phyloP scores from a whole-genome alignment of 768 basidiomycete species.

The Hypsizygus marmoreus region DNA sequence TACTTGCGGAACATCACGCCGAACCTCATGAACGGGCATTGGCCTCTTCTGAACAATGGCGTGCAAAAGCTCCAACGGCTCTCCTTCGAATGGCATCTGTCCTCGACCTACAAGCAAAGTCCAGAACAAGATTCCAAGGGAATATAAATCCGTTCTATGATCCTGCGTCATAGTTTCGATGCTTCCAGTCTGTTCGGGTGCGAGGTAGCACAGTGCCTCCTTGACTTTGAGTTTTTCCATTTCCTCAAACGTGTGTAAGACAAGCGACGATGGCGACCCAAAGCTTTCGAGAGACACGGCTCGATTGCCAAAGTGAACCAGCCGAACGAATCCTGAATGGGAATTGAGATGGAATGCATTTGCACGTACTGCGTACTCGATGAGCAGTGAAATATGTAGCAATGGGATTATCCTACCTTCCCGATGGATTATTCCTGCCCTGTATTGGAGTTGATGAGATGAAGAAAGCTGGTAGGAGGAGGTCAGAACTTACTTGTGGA shows the following conservation, averaged over 20 bases:
- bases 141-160: constrained; percentile 74
- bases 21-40: constrained; percentile 75
- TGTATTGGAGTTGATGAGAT: too few species aligned
- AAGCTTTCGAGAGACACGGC: constrained; percentile 70
- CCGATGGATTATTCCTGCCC: constrained; percentile 62
- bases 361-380: constrained; percentile 53
- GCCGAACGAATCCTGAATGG: constrained; percentile 66
- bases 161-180: constrained; percentile 73
- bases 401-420: constrained; percentile 47
- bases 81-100: constrained; percentile 63
- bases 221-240: constrained; percentile 69
- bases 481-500: constrained; percentile 51
- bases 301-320: constrained; percentile 77
- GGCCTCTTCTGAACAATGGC: constrained; percentile 73
- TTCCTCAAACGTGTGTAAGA: constrained; percentile 62
- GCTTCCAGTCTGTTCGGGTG: constrained; percentile 77
- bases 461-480: background rate
- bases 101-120: constrained; percentile 72
- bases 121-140: constrained; percentile 74
- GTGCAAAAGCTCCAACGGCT: constrained; percentile 63
- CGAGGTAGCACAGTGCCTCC: constrained; percentile 74
- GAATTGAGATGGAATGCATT: constrained; percentile 77
- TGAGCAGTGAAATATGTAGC: background rate
- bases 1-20: constrained; percentile 72
- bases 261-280: constrained; percentile 71